Base-by-base conservation (phyloP, 1,139 yeast species). In the Saccharomyces pastorianus region DNA sequence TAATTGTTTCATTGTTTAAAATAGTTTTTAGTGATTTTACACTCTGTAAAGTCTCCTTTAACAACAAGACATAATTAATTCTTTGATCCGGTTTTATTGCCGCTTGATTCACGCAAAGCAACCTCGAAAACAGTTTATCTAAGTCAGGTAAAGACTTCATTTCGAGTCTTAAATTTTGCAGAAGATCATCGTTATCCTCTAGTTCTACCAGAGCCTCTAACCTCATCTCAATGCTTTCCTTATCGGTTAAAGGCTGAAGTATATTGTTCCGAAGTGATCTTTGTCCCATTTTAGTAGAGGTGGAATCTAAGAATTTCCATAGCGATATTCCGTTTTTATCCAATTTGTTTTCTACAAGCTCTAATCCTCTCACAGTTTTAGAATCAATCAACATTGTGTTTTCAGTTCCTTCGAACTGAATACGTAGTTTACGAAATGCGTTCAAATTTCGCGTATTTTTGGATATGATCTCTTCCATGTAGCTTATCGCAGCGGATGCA, bases 241-340 rank as follows among this genome's bases (percentile, higher is more conserved):
- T 58, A 56, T 74, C 73, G 0, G 78, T 75, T 25, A 77, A 61
- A 0, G 81, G 81, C 54, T 77, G 82, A 20, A 77, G 58, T 3
- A 77, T 69, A 52, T 71, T 74, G 25, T 69, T 72, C 56, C 72
- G 68, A 47, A 78, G 61, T 14, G 72, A 57, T 51, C 81, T 59
- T 20, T 64, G 67, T 1, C 81, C 82, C 80, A 77, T 77, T 51
- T 72, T 74, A 0, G 81, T 77, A 0, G 64, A 58, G 1, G 80
- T 76, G 1, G 60, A 57, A 56, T 76, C 71, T 51, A 77, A 58
- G 38, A 69, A 65, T 28, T 71, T 73, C 47, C 69, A 68, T 9
- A 77, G 61, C 0, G 76, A 69, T 23, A 65, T 55, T 0, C 72
- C 73, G 13, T 58, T 61, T 25, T 59, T 59, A 4, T 67, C 71